phyloP scores from a whole-genome alignment of 2,329 filamentous ascomycete genomes.

The Neoarthrinium moseri region DNA sequence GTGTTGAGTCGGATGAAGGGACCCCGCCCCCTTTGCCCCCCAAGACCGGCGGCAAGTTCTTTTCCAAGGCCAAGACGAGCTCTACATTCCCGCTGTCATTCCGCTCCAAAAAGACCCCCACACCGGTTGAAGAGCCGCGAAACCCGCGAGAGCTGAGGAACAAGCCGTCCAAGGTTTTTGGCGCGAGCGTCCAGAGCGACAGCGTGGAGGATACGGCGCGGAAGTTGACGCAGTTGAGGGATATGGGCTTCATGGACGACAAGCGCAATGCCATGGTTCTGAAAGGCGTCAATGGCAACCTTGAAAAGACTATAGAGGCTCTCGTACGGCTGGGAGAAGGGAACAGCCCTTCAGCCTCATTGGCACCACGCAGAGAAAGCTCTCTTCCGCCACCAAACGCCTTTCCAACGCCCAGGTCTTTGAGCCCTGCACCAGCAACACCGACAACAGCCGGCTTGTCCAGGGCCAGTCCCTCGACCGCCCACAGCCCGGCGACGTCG shows the following conservation, averaged over 20 bases:
- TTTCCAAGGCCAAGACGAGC: constrained; percentile 54
- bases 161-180: constrained; percentile 69
- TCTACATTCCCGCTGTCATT: constrained; percentile 67
- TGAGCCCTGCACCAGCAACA: constrained; percentile 49
- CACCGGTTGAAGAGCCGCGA: constrained; percentile 18
- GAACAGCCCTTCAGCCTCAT: constrained; percentile 34
- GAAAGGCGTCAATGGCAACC: constrained; percentile 77
- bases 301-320: constrained; percentile 84
- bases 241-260: constrained; percentile 90
- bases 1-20: constrained; percentile 54
- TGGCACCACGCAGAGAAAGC: constrained; percentile 35
- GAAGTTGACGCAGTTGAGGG: constrained; percentile 74
- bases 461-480: constrained; percentile 24
- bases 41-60: constrained; percentile 63
- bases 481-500: constrained; percentile 40
- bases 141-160: constrained; percentile 43
- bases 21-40: constrained; percentile 61
- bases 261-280: constrained; percentile 79
- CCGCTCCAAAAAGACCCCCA: constrained; percentile 55
- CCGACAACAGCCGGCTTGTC: constrained; percentile 28
- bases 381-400: constrained; percentile 41
- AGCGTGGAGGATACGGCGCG: constrained; percentile 62
- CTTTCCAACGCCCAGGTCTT: constrained; percentile 47
- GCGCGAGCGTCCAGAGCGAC: constrained; percentile 61
- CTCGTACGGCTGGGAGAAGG: constrained; percentile 80